Base-by-base conservation (phyloP, 192 early-diverging fungal genomes). In the Backusella liffmaniae region DNA sequence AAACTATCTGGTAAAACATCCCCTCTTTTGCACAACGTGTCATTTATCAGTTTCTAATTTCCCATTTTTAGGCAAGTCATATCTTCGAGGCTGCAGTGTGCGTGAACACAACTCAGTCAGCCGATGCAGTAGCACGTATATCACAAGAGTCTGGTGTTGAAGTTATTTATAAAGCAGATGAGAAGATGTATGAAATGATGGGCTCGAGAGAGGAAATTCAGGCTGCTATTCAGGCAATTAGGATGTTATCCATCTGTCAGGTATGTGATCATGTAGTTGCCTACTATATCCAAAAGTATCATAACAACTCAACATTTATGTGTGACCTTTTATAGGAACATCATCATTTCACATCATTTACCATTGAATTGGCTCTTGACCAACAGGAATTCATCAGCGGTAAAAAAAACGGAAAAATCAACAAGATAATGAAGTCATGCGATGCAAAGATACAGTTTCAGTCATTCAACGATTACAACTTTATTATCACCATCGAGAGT, bases 401-500 rank as follows among this genome's bases (percentile, higher is more conserved):
- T 53, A 94, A 93, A 84, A 93, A 94, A 79, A 91, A 89, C 70
- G 93, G 93, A 74, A 95, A 95, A 73, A 92, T 95, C 79, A 95
- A 95, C 83, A 89, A 91, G 73, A 95, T 95, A 74, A 90, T 89
- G 77, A 91, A 92, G 67, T 79, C 86, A 4, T 89, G 88, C 21
- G 89, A 87, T 4, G 91, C 90, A 51, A 77, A 85, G 42, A 86
- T 95, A 36, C 75, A 84, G 8, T 93, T 95, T 81, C 88, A 92
- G 37, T 82, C 87, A 30, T 85, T 83, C 34, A 92, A 92, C 73
- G 90, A 90, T n/a, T 93, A 89, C 83, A 94, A 94, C 73, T 91
- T 95, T 85, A 79, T 91, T 30, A 91, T 95, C 67, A 89, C 91
- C 15, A 79, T 95, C 1, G 85, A 84, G 66, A 89, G 89, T 41